phyloP scores from a whole-genome alignment of 768 basidiomycete species.

The Suillus cothurnatus region DNA sequence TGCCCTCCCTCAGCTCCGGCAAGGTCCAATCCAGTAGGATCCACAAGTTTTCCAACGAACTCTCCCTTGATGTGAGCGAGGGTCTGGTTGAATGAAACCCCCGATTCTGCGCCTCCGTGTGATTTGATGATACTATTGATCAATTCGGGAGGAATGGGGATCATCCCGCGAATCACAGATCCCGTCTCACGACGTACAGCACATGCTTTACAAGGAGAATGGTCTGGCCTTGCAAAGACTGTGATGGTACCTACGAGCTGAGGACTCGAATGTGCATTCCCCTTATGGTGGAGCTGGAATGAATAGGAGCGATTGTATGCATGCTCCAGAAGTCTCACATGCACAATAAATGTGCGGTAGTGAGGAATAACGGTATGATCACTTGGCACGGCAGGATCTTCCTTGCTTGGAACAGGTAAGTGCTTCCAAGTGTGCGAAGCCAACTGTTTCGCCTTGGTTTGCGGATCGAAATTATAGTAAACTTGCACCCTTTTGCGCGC shows the following conservation, averaged over 20 bases:
- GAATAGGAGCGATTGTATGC: conserved; percentile 25
- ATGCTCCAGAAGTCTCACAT: conserved; percentile 28
- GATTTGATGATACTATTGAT: conserved; percentile 25
- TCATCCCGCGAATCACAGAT: conserved; percentile 27
- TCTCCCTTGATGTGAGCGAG: conserved; percentile 17
- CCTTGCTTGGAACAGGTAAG: conserved; percentile 16
- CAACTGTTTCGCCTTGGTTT: conserved; percentile 10
- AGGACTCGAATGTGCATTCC: conserved; percentile 3
- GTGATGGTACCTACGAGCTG: conserved; percentile 22
- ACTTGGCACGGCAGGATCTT: conserved; percentile 15
- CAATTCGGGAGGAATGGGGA: conserved; percentile 23
- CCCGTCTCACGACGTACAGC: conserved; percentile 18
- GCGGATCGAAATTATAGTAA: conserved; percentile 28
- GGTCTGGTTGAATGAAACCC: conserved; percentile 15
- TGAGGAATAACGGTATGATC: conserved; percentile 19
- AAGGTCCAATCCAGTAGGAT: conserved; percentile 16
- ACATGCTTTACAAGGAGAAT: conserved; percentile 30
- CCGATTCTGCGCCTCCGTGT: conserved; percentile 4
- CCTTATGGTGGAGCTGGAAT: conserved; percentile 23
- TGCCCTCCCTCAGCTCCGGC: conserved; percentile 23
- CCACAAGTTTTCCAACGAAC: conserved; percentile 21
- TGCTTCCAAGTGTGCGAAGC: conserved; percentile 17
- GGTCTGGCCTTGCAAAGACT: conserved; percentile 27
- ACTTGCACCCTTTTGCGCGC: conserved; percentile 25
- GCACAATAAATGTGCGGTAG: conserved; percentile 30